Percentiles rank a stretch among this genome's conserved stretches.
Conservation (phyloP, 192 early-diverging fungal species). For the Coemansia sp. region DNA sequence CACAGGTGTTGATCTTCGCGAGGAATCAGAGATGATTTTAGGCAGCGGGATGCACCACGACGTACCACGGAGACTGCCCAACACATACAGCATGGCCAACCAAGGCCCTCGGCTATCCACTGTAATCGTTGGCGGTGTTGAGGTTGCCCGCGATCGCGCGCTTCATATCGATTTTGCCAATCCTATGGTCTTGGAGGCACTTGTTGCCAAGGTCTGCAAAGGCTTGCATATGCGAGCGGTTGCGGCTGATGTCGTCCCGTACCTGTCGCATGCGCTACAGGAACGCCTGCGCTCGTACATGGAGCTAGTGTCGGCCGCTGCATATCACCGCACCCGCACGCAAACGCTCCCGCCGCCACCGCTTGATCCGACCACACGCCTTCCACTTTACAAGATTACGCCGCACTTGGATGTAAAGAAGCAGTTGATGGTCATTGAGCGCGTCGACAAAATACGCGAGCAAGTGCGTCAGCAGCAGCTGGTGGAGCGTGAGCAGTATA, state of each 20-base stretch:
- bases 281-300: conserved; percentile 63
- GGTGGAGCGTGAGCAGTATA: conserved; percentile 47
- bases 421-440: conserved; percentile 70
- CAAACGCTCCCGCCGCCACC: conserved; percentile 63
- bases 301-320: conserved; percentile 69
- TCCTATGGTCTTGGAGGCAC: conserved; percentile 8
- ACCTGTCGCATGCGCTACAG: conserved; percentile 69
- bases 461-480: conserved; percentile 57
- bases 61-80: background rate
- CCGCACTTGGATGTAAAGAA: conserved; percentile 67
- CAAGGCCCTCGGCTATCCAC: conserved; percentile 11
- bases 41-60: conserved; percentile 33
- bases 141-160: conserved; percentile 26
- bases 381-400: conserved; percentile 68
- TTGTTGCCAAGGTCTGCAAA: conserved; percentile 26
- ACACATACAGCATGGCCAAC: background rate
- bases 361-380: conserved; percentile 51
- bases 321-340: conserved; percentile 67
- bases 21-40: conserved; percentile 63
- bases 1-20: conserved; percentile 73
- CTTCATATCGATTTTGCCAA: conserved; percentile 23
- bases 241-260: conserved; percentile 61
- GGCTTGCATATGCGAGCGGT: conserved; percentile 39
- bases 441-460: conserved; percentile 67
- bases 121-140: conserved; percentile 20